Evolutionary conservation across 257 asterid genomes (phyloP), one percentile per base, ranked within the genome.

Genomic region (Henckelia pumila): DNA sequence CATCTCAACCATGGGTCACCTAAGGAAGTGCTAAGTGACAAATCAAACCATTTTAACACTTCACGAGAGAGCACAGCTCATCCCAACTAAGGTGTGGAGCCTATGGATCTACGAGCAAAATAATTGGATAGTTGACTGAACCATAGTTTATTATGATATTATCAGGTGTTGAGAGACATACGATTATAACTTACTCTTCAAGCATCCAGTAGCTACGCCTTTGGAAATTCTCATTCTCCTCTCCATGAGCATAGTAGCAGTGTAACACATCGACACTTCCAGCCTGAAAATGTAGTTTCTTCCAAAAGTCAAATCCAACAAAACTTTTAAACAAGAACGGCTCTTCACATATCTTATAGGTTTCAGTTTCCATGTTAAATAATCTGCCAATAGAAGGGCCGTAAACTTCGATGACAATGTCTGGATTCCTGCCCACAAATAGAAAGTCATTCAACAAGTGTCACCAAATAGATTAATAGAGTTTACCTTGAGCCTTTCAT

Each of bases 171-270:
- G 19, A 44, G 52, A 44, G 19, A 44, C 52, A 44, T 4, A 11
- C 14, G 7, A 44, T 14, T 59, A 22, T 59, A 73, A 81, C 96
- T 77, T 80, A 92, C 96, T 89, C 96, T 82, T 87, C 98, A 67
- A 92, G 98, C 96, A 92, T 80, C 98, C 98, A 92, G 72, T 89
- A 92, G 84, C 96, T 83, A 79, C 98, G 98, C 77, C 98, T 81
- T 78, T 89, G 98, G 68, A 89, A 92, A 80, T 82, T 87, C 70
- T 86, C 92, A 17, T 86, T 76, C 26, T 86, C 92, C 80, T 92
- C 92, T 66, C 98, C 98, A 77, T 92, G 98, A 69, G 98, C 98
- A 62, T 92, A 92, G 81, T 92, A 92, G 85, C 98, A 92, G 69
- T 92, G 98, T 82, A 92, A 72, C 40, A 89, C 96, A 77, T 92